phyloP scores from a whole-genome alignment of 805 yeast genomes.

The Wickerhamomyces strasburgensis region DNA sequence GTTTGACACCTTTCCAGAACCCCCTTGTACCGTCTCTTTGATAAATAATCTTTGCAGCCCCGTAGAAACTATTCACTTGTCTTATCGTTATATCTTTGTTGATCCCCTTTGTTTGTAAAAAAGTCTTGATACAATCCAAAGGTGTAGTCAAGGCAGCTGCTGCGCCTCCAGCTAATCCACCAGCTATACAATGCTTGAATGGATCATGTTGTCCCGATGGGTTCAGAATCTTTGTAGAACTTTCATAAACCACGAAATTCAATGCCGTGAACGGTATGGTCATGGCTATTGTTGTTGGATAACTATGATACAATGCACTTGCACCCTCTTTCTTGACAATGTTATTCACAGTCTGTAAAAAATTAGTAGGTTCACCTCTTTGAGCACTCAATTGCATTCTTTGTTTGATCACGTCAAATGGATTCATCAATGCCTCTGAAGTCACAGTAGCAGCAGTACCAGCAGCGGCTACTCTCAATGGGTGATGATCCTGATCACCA shows the following conservation, averaged over 20 bases:
- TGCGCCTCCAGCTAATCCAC: constrained; percentile 90
- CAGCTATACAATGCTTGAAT: constrained; percentile 84
- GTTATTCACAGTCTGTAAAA: constrained; percentile 13
- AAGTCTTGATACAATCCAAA: constrained; percentile 87
- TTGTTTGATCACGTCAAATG: constrained; percentile 93
- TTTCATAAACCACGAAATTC: constrained; percentile 90
- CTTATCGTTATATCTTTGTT: constrained; percentile 37
- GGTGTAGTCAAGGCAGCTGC: constrained; percentile 97
- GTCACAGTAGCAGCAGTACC: constrained; percentile 93
- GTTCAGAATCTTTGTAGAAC: constrained; percentile 65
- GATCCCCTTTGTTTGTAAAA: constrained; percentile 75
- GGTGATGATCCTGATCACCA: constrained; percentile 51
- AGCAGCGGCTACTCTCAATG: constrained; percentile 76
- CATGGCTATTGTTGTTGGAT: constrained; percentile 92
- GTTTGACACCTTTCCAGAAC: constrained; percentile 79
- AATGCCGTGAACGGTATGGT: constrained; percentile 93
- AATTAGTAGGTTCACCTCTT: constrained; percentile 3
- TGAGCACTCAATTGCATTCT: constrained; percentile 66
- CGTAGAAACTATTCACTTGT: constrained; percentile 55
- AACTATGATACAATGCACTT: constrained; percentile 77
- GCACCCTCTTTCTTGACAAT: constrained; percentile 51
- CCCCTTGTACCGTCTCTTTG: constrained; percentile 55
- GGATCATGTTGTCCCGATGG: constrained; percentile 82
- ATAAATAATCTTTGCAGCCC: constrained; percentile 68
- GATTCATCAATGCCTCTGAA: constrained; percentile 94